Evolutionary conservation across 805 yeast species (phyloP).

Genomic region (Cephaloascus fragrans): DNA sequence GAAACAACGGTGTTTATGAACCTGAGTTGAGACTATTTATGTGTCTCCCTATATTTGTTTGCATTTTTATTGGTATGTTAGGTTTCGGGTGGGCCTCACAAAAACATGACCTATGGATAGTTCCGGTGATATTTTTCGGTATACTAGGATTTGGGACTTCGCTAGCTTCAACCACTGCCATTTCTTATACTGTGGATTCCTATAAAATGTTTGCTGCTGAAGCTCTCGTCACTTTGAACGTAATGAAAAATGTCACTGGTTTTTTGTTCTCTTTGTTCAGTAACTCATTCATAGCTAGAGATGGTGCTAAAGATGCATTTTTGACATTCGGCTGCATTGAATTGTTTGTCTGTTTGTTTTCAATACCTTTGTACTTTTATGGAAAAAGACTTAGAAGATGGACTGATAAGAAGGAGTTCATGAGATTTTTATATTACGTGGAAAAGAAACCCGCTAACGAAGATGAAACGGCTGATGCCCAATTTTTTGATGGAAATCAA

Average conservation of each 20-base stretch:
- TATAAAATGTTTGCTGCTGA: constrained; percentile 51
- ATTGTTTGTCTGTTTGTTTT: constrained; percentile 34
- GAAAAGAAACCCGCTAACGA: too few species aligned
- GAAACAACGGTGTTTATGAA: constrained; percentile 47
- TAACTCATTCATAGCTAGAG: constrained; percentile 27
- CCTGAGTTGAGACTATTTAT: constrained; percentile 52
- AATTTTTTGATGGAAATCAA: too few species aligned
- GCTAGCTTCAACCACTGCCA: constrained; percentile 51
- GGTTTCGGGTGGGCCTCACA: constrained; percentile 56
- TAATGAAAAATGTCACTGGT: constrained; percentile 45
- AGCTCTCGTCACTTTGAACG: constrained; percentile 45
- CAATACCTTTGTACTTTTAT: constrained; percentile 41
- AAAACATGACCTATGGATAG: constrained; percentile 40
- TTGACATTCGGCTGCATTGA: constrained; percentile 45
- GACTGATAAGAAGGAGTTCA: constrained; percentile 37
- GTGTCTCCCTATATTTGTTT: constrained; percentile 37
- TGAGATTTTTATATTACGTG: constrained; percentile 28
- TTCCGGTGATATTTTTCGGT: constrained; percentile 47
- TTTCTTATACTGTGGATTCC: constrained; percentile 49
- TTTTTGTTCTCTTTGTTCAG: constrained; percentile 49
- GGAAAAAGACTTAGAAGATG: constrained; percentile 42
- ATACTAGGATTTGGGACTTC: constrained; percentile 51
- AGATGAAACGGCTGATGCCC: too few species aligned
- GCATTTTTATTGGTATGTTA: constrained; percentile 40
- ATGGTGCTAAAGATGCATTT: constrained; percentile 37